phyloP scores from a whole-genome alignment of 257 asterid species.

The Leonotis leonurus region DNA sequence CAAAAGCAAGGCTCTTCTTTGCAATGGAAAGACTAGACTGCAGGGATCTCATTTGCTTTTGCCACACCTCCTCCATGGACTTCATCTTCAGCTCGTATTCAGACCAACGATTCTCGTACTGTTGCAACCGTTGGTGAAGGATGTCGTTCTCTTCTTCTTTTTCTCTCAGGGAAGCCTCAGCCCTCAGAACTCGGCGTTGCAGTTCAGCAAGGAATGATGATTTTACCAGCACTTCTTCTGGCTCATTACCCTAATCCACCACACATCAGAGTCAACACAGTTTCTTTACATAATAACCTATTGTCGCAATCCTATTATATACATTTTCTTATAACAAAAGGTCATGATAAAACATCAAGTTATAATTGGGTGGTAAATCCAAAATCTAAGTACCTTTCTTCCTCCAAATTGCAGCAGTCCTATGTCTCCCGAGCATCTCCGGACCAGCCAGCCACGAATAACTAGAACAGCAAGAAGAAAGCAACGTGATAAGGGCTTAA shows the following conservation, averaged over 20 bases:
- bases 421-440: conserved; percentile 86
- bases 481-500: neutral
- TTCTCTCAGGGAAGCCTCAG: conserved; percentile 78
- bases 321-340: neutral
- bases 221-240: conserved; percentile 77
- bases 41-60: conserved; percentile 91
- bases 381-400: conserved; percentile 51
- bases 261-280: neutral
- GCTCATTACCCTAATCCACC: conserved; percentile 55
- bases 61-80: conserved; percentile 99
- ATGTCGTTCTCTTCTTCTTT: conserved; percentile 86
- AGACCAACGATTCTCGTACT: conserved; percentile 91
- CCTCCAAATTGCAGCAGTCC: conserved; percentile 77
- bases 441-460: conserved; percentile 96
- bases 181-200: conserved; percentile 83
- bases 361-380: neutral
- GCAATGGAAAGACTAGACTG: conserved; percentile 96
- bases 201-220: conserved; percentile 93
- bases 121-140: conserved; percentile 83
- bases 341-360: neutral
- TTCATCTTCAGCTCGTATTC: conserved; percentile 93
- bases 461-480: conserved; percentile 36
- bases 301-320: neutral
- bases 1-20: conserved; percentile 72
- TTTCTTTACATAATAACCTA: neutral